phyloP scores from a whole-genome alignment of 1,284 basidiomycete species.

The Trichosporon sp. region DNA sequence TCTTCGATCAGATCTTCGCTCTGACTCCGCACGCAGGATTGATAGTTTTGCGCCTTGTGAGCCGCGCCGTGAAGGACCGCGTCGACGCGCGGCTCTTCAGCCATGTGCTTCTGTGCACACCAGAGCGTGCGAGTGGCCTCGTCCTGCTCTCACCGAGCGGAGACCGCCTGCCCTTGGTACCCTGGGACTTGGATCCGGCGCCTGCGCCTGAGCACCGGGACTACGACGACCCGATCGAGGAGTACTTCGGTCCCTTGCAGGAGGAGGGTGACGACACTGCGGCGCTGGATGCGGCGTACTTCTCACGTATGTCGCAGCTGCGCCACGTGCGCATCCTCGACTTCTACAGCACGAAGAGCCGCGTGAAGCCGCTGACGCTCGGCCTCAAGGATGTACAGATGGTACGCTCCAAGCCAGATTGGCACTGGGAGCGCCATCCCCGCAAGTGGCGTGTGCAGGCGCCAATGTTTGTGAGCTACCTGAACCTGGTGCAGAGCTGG shows the following conservation, averaged over 20 bases:
- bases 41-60: background rate
- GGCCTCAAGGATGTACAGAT: background rate
- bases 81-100: background rate
- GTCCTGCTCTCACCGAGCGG: background rate
- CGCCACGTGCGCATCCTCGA: background rate
- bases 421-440: background rate
- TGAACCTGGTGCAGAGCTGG: slow-evolving; percentile 1
- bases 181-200: background rate
- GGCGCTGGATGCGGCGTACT: background rate
- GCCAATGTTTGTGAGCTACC: background rate
- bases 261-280: background rate
- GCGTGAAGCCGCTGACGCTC: background rate
- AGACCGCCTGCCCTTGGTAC: background rate
- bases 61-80: background rate
- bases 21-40: background rate
- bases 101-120: slow-evolving; percentile 5
- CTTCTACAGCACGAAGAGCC: background rate
- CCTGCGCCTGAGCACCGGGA: background rate
- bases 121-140: background rate
- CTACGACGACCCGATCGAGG: background rate
- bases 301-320: background rate
- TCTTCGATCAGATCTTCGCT: background rate
- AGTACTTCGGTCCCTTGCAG: background rate
- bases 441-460: slow-evolving; percentile 1
- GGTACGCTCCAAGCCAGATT: background rate